Percentiles rank a stretch among this genome's conserved stretches.
These are phyloP conservation scores for Neurospora sp. DNA, from an alignment of 495 filamentous ascomycete species.

Conservation along the genomic window DNA sequence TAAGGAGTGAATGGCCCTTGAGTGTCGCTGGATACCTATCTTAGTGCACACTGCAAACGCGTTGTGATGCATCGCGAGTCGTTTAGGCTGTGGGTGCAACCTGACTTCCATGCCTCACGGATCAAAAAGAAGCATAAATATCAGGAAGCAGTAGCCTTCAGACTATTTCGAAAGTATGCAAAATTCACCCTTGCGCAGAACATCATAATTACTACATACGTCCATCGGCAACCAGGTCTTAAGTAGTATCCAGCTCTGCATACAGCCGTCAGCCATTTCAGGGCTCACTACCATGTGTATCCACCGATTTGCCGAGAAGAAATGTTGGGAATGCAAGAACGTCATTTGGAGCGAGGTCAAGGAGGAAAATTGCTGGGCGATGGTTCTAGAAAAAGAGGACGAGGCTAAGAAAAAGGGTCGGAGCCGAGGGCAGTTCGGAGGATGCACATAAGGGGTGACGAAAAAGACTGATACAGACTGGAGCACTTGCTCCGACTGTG, in stretches of 20 bases:
- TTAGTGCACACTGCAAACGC: neutral
- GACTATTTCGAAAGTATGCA: neutral
- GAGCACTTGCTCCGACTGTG: neutral
- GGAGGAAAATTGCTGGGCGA: neutral
- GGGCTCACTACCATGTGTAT: neutral
- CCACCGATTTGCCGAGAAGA: neutral
- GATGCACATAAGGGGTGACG: neutral
- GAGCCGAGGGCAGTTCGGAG: neutral
- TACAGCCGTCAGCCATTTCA: neutral
- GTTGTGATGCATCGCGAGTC: neutral
- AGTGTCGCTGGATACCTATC: neutral
- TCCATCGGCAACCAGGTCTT: neutral
- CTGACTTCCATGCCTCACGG: neutral
- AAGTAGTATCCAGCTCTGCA: neutral
- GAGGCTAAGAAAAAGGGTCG: neutral
- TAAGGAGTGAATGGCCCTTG: neutral
- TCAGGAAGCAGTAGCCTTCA: neutral
- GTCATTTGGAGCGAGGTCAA: neutral
- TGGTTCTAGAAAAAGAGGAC: neutral
- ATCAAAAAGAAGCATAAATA: neutral
- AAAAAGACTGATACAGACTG: neutral
- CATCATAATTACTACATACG: neutral
- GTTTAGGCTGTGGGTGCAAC: neutral
- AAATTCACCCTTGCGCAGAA: neutral
- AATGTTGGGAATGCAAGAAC: neutral